These are phyloP conservation scores for Colletotrichum tamarilloi DNA, from an alignment of 2,329 filamentous ascomycete genomes.

Conservation along the genomic window DNA sequence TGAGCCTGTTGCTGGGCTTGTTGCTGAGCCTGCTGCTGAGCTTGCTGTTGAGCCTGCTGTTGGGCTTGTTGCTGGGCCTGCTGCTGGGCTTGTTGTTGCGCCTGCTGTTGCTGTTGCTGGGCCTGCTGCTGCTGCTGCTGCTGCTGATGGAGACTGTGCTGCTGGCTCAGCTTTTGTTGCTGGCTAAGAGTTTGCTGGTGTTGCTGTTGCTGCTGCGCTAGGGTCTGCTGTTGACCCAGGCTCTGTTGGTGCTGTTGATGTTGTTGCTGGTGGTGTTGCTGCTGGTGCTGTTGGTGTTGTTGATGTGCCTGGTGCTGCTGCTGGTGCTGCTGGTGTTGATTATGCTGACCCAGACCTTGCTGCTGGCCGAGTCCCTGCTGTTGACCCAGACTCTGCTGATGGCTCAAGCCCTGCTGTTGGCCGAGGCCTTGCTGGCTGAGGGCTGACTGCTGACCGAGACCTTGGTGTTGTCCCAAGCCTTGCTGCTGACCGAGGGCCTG, in stretches of 20 bases:
- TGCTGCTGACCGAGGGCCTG: constrained; percentile 30
- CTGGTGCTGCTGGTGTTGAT: constrained; percentile 39
- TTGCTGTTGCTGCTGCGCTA: constrained; percentile 42
- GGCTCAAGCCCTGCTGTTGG: constrained; percentile 24
- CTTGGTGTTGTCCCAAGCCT: constrained; percentile 24
- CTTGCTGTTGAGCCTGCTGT: constrained; percentile 36
- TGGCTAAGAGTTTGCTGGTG: constrained; percentile 46
- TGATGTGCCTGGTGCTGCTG: constrained; percentile 43
- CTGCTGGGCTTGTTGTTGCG: constrained; percentile 29
- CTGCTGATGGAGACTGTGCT: constrained; percentile 44
- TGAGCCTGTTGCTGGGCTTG: constrained; percentile 41
- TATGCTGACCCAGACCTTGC: constrained; percentile 19
- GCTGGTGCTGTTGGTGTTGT: constrained; percentile 44
- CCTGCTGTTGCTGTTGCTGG: constrained; percentile 32
- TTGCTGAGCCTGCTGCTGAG: constrained; percentile 26
- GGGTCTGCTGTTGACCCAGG: constrained; percentile 44
- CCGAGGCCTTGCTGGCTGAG: constrained; percentile 17
- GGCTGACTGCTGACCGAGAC: constrained; percentile 24
- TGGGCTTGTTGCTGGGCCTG: constrained; percentile 45
- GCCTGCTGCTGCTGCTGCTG: constrained; percentile 43
- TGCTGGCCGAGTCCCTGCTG: constrained; percentile 27
- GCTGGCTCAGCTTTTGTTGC: constrained; percentile 45
- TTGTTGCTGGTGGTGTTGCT: constrained; percentile 45
- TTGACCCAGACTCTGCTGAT: constrained; percentile 29
- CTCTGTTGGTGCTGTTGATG: constrained; percentile 45